Evolutionary conservation across 306 rosid species (phyloP).

Genomic region (Casuarina glauca): DNA sequence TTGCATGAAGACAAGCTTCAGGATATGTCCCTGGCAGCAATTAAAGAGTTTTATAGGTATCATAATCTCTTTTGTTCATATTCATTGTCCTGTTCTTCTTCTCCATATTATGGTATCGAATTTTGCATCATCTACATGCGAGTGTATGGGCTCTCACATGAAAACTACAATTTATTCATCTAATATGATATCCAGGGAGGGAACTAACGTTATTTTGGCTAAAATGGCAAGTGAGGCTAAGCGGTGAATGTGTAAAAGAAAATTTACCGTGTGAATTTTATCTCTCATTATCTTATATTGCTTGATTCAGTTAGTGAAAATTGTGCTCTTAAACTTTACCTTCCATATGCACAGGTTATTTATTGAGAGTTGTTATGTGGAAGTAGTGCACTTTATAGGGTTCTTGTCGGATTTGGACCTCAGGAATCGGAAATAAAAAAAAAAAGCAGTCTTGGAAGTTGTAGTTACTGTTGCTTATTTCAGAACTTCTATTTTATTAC

Average conservation of each 20-base stretch:
- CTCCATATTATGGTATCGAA: not conserved
- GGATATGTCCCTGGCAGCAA: slow-evolving; percentile 69
- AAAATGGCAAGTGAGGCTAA: not conserved
- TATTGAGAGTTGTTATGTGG: not conserved
- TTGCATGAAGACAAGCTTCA: slow-evolving; percentile 55
- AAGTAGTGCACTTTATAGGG: not conserved
- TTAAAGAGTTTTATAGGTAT: slow-evolving; percentile 91
- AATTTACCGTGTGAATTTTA: not conserved
- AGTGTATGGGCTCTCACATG: not conserved
- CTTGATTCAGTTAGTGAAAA: not conserved
- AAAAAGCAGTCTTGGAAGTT: not conserved
- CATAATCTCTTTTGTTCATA: slow-evolving; percentile 9
- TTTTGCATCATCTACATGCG: not conserved
- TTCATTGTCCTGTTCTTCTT: slow-evolving; percentile 9
- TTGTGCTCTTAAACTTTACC: not conserved
- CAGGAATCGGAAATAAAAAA: not conserved
- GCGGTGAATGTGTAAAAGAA: not conserved
- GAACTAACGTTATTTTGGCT: not conserved
- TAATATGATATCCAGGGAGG: not conserved
- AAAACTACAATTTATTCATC: not conserved
- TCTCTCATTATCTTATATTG: not conserved
- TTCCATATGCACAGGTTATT: not conserved
- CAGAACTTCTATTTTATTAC: too few relatives aligned
- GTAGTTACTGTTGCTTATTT: too few relatives aligned
- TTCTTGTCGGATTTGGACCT: not conserved